phyloP scores from a whole-genome alignment of 1,139 yeast species.

The Hemisphaericaspora lyxosophila region DNA sequence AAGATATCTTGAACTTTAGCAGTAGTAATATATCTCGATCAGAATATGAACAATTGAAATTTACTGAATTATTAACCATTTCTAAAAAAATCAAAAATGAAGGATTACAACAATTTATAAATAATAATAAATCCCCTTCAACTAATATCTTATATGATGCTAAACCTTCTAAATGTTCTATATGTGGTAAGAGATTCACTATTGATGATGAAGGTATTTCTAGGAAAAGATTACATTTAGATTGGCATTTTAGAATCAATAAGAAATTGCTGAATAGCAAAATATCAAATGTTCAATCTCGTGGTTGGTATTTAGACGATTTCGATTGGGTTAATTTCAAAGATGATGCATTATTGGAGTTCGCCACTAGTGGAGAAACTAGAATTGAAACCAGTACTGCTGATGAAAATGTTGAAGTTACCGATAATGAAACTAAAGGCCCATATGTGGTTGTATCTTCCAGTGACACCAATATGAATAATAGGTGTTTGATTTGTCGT shows the following conservation, averaged over 20 bases:
- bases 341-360: conserved; percentile 54
- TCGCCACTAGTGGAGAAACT: conserved; percentile 22
- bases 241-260: conserved; percentile 95
- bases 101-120: conserved; percentile 39
- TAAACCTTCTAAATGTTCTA: conserved; percentile 79
- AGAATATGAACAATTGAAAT: conserved; percentile 32
- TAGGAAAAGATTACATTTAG: conserved; percentile 64
- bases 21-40: conserved; percentile 25
- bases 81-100: conserved; percentile 19
- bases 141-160: conserved; percentile 51
- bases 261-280: conserved; percentile 54
- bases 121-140: conserved; percentile 31
- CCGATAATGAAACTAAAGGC: conserved; percentile 14
- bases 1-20: conserved; percentile 31
- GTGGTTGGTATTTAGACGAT: conserved; percentile 82
- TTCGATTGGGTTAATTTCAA: conserved; percentile 73
- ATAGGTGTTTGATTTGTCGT: conserved; percentile 83
- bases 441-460: conserved; percentile 71
- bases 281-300: conserved; percentile 51
- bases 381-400: conserved; percentile 16
- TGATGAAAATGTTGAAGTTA: conserved; percentile 2
- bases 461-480: conserved; percentile 62
- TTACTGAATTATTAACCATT: conserved; percentile 29
- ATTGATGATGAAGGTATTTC: conserved; percentile 55
- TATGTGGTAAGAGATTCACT: conserved; percentile 86